Conservation (phyloP, 495 filamentous ascomycete genomes). For the Chaetomium fimeti region DNA sequence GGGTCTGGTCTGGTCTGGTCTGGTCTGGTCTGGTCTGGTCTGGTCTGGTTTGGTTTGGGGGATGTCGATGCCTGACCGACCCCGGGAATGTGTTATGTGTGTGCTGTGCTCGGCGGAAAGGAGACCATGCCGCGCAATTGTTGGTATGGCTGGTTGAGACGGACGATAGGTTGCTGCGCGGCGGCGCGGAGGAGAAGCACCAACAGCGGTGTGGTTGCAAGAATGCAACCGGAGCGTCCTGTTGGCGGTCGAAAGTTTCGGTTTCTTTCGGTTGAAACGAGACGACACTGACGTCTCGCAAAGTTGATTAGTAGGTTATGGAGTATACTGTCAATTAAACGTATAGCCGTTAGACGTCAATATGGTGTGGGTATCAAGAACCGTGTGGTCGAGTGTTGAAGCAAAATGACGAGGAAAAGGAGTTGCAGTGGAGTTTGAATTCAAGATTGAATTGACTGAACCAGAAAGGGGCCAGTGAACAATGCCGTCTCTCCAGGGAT, state of each 20-base stretch:
- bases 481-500: not conserved
- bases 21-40: not conserved
- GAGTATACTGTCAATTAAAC: slow-evolving; percentile 11
- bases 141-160: not conserved
- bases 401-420: slow-evolving; percentile 1
- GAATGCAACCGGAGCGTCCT: not conserved
- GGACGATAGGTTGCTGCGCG: not conserved
- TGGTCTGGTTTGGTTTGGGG: not conserved
- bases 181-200: not conserved
- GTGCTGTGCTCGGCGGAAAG: not conserved
- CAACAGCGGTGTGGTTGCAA: not conserved
- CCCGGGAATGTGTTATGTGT: not conserved
- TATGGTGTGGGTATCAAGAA: not conserved
- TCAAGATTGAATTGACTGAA: slow-evolving; percentile 1
- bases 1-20: not conserved
- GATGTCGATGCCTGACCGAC: not conserved
- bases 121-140: not conserved
- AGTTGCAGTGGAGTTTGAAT: slow-evolving; percentile 2
- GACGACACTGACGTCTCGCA: slow-evolving; percentile 24
- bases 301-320: slow-evolving; percentile 6
- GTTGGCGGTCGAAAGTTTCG: not conserved
- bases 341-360: slow-evolving; percentile 5
- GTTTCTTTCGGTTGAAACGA: not conserved
- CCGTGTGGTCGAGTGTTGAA: not conserved
- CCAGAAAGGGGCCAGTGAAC: slow-evolving; percentile 5